Conservation (phyloP, 352 stramenopile genomes). For the Pythium chondricola region DNA sequence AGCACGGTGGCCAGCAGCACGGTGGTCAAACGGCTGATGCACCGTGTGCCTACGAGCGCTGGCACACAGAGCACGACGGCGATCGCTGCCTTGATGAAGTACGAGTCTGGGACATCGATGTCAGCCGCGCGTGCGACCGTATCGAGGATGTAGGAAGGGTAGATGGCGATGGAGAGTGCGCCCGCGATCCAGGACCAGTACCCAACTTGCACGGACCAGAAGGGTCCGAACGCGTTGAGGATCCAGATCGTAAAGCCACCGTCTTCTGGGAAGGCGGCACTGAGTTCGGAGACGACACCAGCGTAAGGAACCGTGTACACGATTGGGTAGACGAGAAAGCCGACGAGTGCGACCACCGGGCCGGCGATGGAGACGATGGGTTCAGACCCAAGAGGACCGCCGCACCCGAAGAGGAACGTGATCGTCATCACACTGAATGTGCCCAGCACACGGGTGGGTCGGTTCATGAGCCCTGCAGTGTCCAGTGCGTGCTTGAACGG, state of each 20-base stretch:
- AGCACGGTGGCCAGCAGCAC: constrained; percentile 7
- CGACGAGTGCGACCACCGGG: constrained; percentile 46
- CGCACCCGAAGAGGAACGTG: constrained; percentile 44
- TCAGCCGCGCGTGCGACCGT: not conserved
- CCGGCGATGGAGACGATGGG: constrained; percentile 44
- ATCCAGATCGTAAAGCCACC: constrained; percentile 70
- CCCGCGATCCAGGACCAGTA: constrained; percentile 80
- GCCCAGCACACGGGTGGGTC: constrained; percentile 26
- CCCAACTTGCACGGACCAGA: constrained; percentile 75
- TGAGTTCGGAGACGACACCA: constrained; percentile 57
- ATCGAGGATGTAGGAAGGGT: constrained; percentile 41
- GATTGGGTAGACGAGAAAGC: constrained; percentile 51
- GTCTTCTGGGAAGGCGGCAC: constrained; percentile 67
- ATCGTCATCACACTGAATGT: constrained; percentile 37
- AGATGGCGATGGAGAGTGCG: constrained; percentile 34
- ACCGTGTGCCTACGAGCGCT: constrained; percentile 17
- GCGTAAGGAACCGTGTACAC: constrained; percentile 55
- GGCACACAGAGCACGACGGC: constrained; percentile 11
- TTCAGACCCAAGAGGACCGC: constrained; percentile 47
- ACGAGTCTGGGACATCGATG: not conserved
- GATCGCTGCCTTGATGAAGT: constrained; percentile 18
- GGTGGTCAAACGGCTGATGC: constrained; percentile 11
- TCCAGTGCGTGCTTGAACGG: not conserved
- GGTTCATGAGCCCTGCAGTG: not conserved
- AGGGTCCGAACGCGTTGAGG: constrained; percentile 58